Percentiles rank a stretch among this genome's conserved stretches.
Evolutionary conservation across 257 asterid species (phyloP).

Genomic region (Ligustrum vulgare): DNA sequence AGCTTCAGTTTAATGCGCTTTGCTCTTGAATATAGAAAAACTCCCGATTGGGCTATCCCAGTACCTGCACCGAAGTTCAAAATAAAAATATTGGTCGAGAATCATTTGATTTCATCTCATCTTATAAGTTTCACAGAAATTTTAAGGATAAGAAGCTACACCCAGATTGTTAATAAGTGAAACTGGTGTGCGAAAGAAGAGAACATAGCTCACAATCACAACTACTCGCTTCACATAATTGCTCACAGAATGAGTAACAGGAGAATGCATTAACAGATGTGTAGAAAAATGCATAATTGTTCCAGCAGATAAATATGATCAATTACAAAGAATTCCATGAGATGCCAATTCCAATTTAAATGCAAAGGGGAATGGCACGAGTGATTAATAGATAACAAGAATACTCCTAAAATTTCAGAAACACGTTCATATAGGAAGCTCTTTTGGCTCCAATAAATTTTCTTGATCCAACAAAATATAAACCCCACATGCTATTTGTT

Average conservation of each 20-base stretch:
- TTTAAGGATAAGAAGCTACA: slow-evolving; percentile 25
- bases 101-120: not conserved
- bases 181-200: slow-evolving; percentile 89
- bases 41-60: slow-evolving; percentile 88
- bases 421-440: too few species aligned
- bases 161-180: slow-evolving; percentile 69
- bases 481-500: too few species aligned
- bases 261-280: too few species aligned
- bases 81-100: not conserved
- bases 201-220: slow-evolving; percentile 80
- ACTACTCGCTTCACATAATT: slow-evolving; percentile 94
- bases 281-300: too few species aligned
- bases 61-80: slow-evolving; percentile 52
- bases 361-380: not conserved
- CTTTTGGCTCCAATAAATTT: too few species aligned
- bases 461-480: too few species aligned
- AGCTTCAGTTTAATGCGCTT: slow-evolving; percentile 68
- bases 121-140: not conserved
- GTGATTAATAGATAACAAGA: not conserved
- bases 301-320: too few species aligned
- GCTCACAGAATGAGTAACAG: slow-evolving; percentile 92
- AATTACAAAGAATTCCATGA: too few species aligned
- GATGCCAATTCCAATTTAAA: too few species aligned
- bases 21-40: slow-evolving; percentile 84
- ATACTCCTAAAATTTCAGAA: not conserved